Evolutionary conservation across 257 asterid genomes (phyloP), one percentile per base, ranked within the genome.

Genomic region (Striga asiatica): DNA sequence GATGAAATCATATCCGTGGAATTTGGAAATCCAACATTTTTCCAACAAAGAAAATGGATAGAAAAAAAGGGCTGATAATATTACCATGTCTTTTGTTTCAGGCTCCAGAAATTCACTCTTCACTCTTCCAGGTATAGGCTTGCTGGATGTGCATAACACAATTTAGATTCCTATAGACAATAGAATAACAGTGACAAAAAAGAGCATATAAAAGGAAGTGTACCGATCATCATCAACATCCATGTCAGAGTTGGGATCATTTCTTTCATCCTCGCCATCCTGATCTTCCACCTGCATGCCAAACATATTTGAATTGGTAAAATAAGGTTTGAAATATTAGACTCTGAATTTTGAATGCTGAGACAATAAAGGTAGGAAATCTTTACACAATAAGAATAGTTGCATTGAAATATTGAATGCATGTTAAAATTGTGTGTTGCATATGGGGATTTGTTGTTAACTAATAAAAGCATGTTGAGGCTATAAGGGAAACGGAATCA

Each of bases 81-180:
- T 31, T 83, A 89, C 96, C 95, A 34, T 43, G 60, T 69, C 75
- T 66, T 75, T 83, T 50, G 78, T 71, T 71, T 78, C 96, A 46
- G 92, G 75, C 63, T 83, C 96, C 38, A 68, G 51, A 38, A 78
- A 61, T 59, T 83, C 96, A 20, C 71, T 86, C 77, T 79, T 86
- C 76, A 74, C 81, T 71, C 77, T 76, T 60, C 74, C 32, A 8
- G 83, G 65, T 50, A 71, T 69, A 52, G 71, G 71, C 66, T 69
- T 80, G 21, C 83, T 80, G 80, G 14, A 43, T 8, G 25, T 27
- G 42, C 52, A 60, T 19, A 31, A 13, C 31, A 29, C 58, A 47
- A 9, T 55, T 57, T 47, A 61, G 37, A 66, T 10, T 68, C 53
- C 51, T 65, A 50, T 5, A 47, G 38, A 37, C 54, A 56, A 37